phyloP scores from a whole-genome alignment of 208 protist species.

The Leptomonas pyrrhocoris region DNA sequence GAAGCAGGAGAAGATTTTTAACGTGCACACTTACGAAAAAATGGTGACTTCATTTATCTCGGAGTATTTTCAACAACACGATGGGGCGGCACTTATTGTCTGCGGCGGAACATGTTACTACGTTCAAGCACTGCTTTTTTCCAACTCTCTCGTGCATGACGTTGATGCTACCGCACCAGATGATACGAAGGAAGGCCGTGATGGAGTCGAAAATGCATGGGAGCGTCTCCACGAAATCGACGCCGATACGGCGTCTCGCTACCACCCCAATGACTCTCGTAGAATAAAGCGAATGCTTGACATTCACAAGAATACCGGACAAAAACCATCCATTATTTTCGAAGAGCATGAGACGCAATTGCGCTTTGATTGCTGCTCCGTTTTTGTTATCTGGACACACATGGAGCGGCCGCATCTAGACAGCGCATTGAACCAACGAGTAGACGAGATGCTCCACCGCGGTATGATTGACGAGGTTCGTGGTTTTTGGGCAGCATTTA shows the following conservation, averaged over 20 bases:
- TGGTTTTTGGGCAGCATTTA: conserved; percentile 30
- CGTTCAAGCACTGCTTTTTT: conserved; percentile 70
- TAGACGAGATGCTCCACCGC: conserved; percentile 78
- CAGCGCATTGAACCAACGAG: conserved; percentile 53
- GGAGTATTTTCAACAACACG: conserved; percentile 41
- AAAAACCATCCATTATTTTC: conserved; percentile 62
- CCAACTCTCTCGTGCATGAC: conserved; percentile 48
- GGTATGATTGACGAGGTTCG: conserved; percentile 73
- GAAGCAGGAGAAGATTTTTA: conserved; percentile 26
- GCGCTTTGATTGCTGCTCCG: conserved; percentile 35
- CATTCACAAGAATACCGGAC: conserved; percentile 62
- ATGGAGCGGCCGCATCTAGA: conserved; percentile 48
- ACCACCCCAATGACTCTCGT: conserved; percentile 87
- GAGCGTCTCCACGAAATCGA: conserved; percentile 69
- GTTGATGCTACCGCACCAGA: background rate
- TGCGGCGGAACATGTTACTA: conserved; percentile 89
- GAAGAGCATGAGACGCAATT: conserved; percentile 24
- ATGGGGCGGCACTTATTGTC: conserved; percentile 61
- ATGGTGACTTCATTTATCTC: conserved; percentile 59
- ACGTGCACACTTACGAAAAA: conserved; percentile 59
- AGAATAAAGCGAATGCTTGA: conserved; percentile 79
- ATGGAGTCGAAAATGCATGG: conserved; percentile 40
- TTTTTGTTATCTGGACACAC: conserved; percentile 77
- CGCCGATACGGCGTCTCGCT: conserved; percentile 55
- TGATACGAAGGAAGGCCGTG: conserved; percentile 7